Percentiles rank a stretch among this genome's conserved stretches.
Evolutionary conservation across 192 early-diverging fungal genomes (phyloP).

Genomic region (Podila clonocystis): DNA sequence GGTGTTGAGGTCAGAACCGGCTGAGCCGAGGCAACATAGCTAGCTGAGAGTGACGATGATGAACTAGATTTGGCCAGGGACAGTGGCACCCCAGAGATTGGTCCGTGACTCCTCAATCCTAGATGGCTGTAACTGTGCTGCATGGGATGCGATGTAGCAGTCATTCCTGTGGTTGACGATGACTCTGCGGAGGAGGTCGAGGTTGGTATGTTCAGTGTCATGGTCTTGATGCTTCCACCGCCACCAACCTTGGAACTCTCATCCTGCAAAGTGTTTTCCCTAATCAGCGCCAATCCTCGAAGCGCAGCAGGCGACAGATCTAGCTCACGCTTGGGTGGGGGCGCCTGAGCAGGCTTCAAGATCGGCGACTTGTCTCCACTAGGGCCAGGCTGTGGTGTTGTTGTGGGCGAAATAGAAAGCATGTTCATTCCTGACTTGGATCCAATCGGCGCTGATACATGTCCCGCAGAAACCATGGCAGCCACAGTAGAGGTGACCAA

Average conservation of each 20-base stretch:
- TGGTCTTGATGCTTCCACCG: slow-evolving; percentile 26
- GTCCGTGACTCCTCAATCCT: slow-evolving; percentile 10
- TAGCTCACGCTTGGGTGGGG: slow-evolving; percentile 25
- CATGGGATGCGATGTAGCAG: slow-evolving; percentile 1
- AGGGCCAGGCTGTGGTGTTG: neutral
- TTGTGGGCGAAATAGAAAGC: neutral
- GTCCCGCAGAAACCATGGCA: slow-evolving; percentile 43
- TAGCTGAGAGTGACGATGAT: slow-evolving; percentile 16
- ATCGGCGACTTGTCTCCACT: slow-evolving; percentile 2
- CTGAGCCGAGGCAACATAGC: slow-evolving; percentile 15
- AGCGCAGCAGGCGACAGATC: slow-evolving; percentile 33
- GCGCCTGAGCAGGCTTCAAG: neutral
- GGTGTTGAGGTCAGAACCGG: slow-evolving; percentile 10
- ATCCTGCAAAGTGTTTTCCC: slow-evolving; percentile 29
- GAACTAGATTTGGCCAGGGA: slow-evolving; percentile 17
- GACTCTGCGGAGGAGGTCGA: neutral
- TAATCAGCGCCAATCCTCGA: slow-evolving; percentile 41
- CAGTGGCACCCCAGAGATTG: neutral
- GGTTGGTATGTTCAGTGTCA: neutral
- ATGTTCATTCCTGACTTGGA: neutral
- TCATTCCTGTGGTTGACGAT: neutral
- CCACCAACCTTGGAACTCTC: slow-evolving; percentile 40
- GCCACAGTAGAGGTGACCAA: slow-evolving; percentile 32
- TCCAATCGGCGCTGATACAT: slow-evolving; percentile 40
- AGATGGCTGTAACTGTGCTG: slow-evolving; percentile 13